These are phyloP conservation scores for Thelonectria rubi DNA, from an alignment of 2,329 filamentous ascomycete species.

Conservation along the genomic window DNA sequence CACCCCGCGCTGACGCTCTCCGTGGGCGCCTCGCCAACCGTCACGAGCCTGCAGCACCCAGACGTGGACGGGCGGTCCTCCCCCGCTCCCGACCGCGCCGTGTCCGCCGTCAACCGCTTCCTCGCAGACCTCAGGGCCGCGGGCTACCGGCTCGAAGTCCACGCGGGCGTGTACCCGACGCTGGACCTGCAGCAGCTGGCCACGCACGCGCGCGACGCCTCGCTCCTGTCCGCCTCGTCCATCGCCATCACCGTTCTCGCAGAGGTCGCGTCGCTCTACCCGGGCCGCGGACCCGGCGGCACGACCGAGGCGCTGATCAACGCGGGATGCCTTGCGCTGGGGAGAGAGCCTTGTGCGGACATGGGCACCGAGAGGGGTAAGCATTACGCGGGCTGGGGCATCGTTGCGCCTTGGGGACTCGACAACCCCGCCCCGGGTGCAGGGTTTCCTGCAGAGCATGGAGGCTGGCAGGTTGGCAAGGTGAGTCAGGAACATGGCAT, in stretches of 20 bases:
- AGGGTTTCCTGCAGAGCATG: constrained; percentile 51
- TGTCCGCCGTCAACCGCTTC: constrained; percentile 53
- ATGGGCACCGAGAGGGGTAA: constrained; percentile 37
- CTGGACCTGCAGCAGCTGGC: constrained; percentile 81
- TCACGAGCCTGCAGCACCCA: constrained; percentile 11
- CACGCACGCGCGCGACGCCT: constrained; percentile 63
- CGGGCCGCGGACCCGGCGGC: constrained; percentile 6
- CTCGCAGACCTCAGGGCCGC: constrained; percentile 50
- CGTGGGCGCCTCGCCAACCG: constrained; percentile 9
- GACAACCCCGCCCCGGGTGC: constrained; percentile 46
- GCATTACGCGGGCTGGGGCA: constrained; percentile 74
- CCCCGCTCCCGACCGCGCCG: constrained; percentile 28
- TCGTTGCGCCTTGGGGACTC: constrained; percentile 62
- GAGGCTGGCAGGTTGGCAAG: constrained; percentile 71
- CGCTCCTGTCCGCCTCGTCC: constrained; percentile 56
- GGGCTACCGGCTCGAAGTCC: constrained; percentile 67
- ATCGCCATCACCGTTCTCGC: constrained; percentile 73
- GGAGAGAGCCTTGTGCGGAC: constrained; percentile 70
- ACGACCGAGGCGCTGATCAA: constrained; percentile 13
- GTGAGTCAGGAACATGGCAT: constrained; percentile 83
- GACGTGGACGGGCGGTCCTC: neutral
- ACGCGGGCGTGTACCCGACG: constrained; percentile 77
- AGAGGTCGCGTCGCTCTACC: constrained; percentile 74
- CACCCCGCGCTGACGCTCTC: constrained; percentile 3
- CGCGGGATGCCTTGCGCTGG: constrained; percentile 11